Base-by-base conservation (phyloP, 768 basidiomycete species). In the Steccherinum ochraceum region DNA sequence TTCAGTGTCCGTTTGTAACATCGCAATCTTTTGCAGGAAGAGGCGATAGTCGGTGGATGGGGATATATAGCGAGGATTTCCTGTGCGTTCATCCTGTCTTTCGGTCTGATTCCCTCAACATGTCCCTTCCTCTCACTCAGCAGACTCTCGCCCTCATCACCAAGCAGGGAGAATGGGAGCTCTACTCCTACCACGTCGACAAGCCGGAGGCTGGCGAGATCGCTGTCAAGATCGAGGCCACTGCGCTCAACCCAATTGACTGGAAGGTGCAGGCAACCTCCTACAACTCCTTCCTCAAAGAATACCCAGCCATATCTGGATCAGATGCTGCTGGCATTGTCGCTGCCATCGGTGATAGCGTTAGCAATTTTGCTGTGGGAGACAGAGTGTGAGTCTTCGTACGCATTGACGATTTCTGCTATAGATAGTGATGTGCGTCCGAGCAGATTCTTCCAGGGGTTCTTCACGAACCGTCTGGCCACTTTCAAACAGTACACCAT, bases 271-370 rank as follows among this genome's bases (percentile, higher is more conserved):
- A 35, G 30, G 30, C 30, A 7, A 35, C 30, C 7, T 7, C 30
- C 7, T 35, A 35, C 42, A 64, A 61, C 11, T 40, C 64, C 13
- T 63, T 67, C 50, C 41, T 75, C n/a, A 52, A 69, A n/a, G 48
- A 60, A 2, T 78, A 52, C 51, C 76, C 75, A 1, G 58, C 61
- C 13, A 56, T 73, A 42, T 46, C 70, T 24, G 75, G 72, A 4
- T 52, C 46, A 3, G 74, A 77, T n/a, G 64, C 52, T 13, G 68
- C 73, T 4, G 74, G 76, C 16, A 62, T 61, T 19, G 66, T 74
- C 26, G 66, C 65, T 20, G 63, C 63, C 24, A 64, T 74, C n/a
- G 75, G 71, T 16, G 56, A 66, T n/a, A 67, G 61, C 10, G 72
- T 74, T 0, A 52, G 46, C n/a, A 54, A 55, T 18, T 69, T 70